Evolutionary conservation across 257 asterid genomes (phyloP).

Genomic region (Solanum stenotomum): DNA sequence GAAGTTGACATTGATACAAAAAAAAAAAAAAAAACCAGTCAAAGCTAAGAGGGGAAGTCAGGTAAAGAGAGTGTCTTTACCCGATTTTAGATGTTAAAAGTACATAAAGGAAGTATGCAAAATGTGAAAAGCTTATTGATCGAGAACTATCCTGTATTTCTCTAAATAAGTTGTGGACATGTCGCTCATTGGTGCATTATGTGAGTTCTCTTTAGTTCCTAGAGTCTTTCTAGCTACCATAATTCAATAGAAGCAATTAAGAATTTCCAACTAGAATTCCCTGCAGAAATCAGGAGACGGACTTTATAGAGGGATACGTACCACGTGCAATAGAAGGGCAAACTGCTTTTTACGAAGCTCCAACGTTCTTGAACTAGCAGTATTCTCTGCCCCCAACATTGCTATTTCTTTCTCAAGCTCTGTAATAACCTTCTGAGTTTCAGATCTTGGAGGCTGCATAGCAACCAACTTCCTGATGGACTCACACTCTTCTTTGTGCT

Average conservation of each 20-base stretch:
- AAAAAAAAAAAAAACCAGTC: not conserved
- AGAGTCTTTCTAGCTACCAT: not conserved
- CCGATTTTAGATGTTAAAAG: not conserved
- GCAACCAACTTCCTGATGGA: slow-evolving; percentile 82
- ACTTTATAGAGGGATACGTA: slow-evolving; percentile 18
- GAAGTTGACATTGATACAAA: not conserved
- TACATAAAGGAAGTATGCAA: not conserved
- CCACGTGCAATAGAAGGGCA: slow-evolving; percentile 90
- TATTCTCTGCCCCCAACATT: slow-evolving; percentile 75
- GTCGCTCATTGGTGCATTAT: not conserved
- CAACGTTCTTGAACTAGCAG: slow-evolving; percentile 75
- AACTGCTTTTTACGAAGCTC: slow-evolving; percentile 96
- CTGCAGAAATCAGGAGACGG: not conserved
- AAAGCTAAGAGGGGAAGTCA: not conserved
- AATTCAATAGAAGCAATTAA: not conserved
- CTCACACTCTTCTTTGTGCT: slow-evolving; percentile 97
- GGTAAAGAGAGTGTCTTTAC: not conserved
- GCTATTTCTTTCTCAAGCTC: slow-evolving; percentile 79
- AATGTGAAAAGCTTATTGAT: not conserved
- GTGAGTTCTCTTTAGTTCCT: not conserved
- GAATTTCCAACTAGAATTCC: not conserved
- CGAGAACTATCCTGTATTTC: not conserved
- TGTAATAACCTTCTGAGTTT: slow-evolving; percentile 63
- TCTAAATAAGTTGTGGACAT: not conserved
- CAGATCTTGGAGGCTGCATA: slow-evolving; percentile 83